Percentiles rank a stretch among this genome's conserved stretches.
phyloP scores from a whole-genome alignment of 306 rosid genomes.

The Nissolia schottii region DNA sequence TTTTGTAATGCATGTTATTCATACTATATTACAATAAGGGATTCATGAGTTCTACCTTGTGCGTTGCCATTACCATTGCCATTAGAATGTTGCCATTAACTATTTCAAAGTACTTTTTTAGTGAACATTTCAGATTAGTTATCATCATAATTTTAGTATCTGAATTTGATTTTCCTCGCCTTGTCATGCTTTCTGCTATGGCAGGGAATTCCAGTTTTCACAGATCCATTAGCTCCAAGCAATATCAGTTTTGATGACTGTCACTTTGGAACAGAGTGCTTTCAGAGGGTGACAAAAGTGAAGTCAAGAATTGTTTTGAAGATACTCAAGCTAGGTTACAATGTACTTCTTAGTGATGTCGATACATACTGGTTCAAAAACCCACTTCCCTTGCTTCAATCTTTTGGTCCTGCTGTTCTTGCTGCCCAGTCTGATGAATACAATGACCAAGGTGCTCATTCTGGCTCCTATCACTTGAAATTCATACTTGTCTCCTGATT shows the following conservation, averaged over 20 bases:
- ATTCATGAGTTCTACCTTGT: background rate
- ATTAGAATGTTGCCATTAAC: background rate
- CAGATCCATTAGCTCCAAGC: conserved; percentile 65
- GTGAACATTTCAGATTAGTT: background rate
- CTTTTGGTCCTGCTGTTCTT: conserved; percentile 65
- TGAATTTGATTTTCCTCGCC: background rate
- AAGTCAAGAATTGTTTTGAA: conserved; percentile 79
- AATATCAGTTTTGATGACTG: conserved; percentile 72
- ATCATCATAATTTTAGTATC: background rate
- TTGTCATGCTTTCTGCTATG: conserved; percentile 2
- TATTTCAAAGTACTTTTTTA: background rate
- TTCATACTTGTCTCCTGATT: conserved; percentile 2
- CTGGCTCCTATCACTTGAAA: conserved; percentile 6
- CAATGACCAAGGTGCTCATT: conserved; percentile 58
- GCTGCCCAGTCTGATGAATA: conserved; percentile 87
- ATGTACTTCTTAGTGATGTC: conserved; percentile 86
- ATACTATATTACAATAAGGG: background rate
- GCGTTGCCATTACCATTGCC: background rate
- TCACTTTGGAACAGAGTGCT: conserved; percentile 92
- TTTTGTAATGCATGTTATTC: background rate
- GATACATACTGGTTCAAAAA: conserved; percentile 86
- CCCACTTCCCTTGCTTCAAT: conserved; percentile 63
- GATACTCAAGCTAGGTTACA: conserved; percentile 83
- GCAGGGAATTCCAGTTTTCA: conserved; percentile 86
- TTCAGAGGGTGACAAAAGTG: conserved; percentile 95